These are phyloP conservation scores for Monilinia fructigena DNA, from an alignment of 2,329 filamentous ascomycete genomes.

Conservation along the genomic window DNA sequence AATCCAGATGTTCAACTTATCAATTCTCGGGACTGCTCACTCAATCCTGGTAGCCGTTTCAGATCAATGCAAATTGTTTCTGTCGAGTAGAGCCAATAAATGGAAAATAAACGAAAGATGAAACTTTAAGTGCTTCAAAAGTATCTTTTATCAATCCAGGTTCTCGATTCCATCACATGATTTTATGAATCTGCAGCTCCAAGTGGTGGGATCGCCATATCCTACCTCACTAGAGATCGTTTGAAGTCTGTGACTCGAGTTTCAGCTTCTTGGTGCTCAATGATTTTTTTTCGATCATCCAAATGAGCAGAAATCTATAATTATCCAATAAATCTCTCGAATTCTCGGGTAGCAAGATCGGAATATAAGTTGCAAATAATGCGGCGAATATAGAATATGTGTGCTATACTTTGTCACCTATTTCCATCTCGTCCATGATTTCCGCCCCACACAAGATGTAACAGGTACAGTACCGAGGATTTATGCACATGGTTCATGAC, in stretches of 20 bases:
- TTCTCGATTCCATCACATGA: neutral
- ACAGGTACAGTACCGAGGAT: neutral
- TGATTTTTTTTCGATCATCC: neutral
- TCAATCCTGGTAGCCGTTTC: neutral
- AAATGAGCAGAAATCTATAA: neutral
- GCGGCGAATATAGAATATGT: neutral
- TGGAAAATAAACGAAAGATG: neutral
- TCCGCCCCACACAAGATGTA: neutral
- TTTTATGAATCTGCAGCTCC: neutral
- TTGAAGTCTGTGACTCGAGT: slow-evolving; percentile 1
- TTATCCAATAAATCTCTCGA: neutral
- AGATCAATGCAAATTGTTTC: neutral
- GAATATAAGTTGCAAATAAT: neutral
- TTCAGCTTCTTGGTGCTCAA: neutral
- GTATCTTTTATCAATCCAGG: neutral
- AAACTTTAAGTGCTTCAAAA: neutral
- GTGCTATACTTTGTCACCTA: neutral
- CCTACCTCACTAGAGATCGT: neutral
- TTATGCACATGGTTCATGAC: neutral
- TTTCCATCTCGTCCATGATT: neutral
- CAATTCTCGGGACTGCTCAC: neutral
- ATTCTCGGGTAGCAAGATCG: neutral
- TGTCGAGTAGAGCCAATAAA: neutral
- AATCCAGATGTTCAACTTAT: neutral
- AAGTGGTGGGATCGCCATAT: neutral